phyloP scores from a whole-genome alignment of 352 stramenopile species.

The Phytophthora pistaciae region DNA sequence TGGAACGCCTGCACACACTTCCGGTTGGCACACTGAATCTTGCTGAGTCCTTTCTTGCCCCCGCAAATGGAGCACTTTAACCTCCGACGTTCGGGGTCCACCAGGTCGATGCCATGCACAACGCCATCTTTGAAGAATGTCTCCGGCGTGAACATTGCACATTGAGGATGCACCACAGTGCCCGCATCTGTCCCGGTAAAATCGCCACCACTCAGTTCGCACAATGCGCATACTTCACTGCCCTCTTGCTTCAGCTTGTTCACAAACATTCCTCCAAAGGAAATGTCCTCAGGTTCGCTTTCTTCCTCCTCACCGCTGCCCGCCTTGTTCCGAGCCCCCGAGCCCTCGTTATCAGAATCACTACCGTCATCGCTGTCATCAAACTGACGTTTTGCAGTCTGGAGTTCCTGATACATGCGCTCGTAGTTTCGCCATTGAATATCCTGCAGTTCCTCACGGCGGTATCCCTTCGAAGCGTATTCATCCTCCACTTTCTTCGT shows the following conservation, averaged over 20 bases:
- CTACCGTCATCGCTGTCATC: constrained; percentile 61
- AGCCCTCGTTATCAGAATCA: constrained; percentile 12
- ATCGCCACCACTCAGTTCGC: constrained; percentile 78
- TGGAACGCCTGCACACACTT: constrained; percentile 76
- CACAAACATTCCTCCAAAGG: constrained; percentile 77
- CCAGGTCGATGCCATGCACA: constrained; percentile 65
- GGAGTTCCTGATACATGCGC: constrained; percentile 74
- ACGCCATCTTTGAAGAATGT: constrained; percentile 83
- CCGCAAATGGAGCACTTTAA: constrained; percentile 74
- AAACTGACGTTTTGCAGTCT: constrained; percentile 48
- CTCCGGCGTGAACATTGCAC: constrained; percentile 86
- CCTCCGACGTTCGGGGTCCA: constrained; percentile 55
- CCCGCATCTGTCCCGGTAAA: constrained; percentile 75
- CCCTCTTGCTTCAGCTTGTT: constrained; percentile 82
- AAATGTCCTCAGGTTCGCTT: constrained; percentile 66
- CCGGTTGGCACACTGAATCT: constrained; percentile 80
- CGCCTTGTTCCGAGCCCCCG: constrained; percentile 7
- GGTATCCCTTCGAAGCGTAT: constrained; percentile 59
- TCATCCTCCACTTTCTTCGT: constrained; percentile 52
- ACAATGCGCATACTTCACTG: constrained; percentile 75
- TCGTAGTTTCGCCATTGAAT: constrained; percentile 74
- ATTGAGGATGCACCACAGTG: constrained; percentile 77
- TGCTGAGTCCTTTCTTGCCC: constrained; percentile 73
- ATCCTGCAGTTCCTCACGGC: constrained; percentile 49
- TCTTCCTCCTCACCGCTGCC: constrained; percentile 34